phyloP scores from a whole-genome alignment of 2,329 filamentous ascomycete species.

The Metarhizium guizhouense region DNA sequence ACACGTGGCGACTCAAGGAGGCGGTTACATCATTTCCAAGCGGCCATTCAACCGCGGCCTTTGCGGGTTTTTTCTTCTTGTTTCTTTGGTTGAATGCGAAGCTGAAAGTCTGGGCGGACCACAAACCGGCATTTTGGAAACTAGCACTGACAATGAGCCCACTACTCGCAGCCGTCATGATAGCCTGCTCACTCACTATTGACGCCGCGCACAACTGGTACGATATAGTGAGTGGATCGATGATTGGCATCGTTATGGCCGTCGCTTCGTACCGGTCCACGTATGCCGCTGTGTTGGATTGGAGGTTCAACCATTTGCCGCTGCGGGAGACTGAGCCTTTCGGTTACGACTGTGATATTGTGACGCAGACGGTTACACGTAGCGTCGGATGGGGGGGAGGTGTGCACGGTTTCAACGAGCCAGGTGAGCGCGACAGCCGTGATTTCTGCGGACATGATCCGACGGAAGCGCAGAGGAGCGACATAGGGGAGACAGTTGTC shows the following conservation, averaged over 20 bases:
- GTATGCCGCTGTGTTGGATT: slow-evolving; percentile 62
- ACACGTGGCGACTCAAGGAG: slow-evolving; percentile 47
- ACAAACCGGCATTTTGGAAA: slow-evolving; percentile 61
- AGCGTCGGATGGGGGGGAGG: slow-evolving; percentile 19
- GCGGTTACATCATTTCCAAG: slow-evolving; percentile 58
- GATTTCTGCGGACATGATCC: slow-evolving; percentile 1
- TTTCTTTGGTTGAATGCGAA: slow-evolving; percentile 64
- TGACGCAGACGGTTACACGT: slow-evolving; percentile 14
- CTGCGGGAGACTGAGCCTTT: slow-evolving; percentile 29
- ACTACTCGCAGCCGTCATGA: slow-evolving; percentile 49
- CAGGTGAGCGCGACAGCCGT: not conserved
- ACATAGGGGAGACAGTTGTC: too few relatives aligned
- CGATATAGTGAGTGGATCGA: slow-evolving; percentile 54
- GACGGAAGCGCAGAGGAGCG: not conserved
- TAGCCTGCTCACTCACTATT: slow-evolving; percentile 53
- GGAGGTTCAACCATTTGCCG: slow-evolving; percentile 59
- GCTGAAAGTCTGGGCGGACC: slow-evolving; percentile 59
- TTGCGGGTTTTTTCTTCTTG: slow-evolving; percentile 54
- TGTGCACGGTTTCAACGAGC: not conserved
- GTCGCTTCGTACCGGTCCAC: slow-evolving; percentile 56
- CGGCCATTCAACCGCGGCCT: slow-evolving; percentile 57
- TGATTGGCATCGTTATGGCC: slow-evolving; percentile 55
- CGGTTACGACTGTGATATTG: slow-evolving; percentile 7
- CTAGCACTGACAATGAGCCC: slow-evolving; percentile 49
- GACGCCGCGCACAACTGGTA: slow-evolving; percentile 63